These are phyloP conservation scores for Paxillus rubicundulus DNA, from an alignment of 768 basidiomycete species.

Conservation along the genomic window DNA sequence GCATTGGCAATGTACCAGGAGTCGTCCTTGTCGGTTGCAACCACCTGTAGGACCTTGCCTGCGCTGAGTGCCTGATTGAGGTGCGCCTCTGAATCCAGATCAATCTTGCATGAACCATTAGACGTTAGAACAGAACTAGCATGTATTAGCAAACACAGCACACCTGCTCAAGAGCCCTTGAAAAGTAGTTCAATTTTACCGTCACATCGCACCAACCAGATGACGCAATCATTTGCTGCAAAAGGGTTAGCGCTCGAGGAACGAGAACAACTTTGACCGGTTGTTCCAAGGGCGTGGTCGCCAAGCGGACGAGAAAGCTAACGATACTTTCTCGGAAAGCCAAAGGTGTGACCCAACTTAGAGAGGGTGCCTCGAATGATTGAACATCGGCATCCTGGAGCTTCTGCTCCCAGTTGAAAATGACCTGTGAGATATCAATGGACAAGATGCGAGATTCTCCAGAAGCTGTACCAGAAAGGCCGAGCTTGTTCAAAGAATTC, in stretches of 20 bases:
- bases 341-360: conserved; percentile 70
- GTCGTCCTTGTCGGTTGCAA: conserved; percentile 79
- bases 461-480: conserved; percentile 69
- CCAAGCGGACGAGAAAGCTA: conserved; percentile 91
- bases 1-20: conserved; percentile 79
- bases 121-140: conserved; percentile 6
- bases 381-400: conserved; percentile 31
- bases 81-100: conserved; percentile 64
- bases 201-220: conserved; percentile 90
- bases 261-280: conserved; percentile 43
- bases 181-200: conserved; percentile 88
- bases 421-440: conserved; percentile 87
- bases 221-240: conserved; percentile 78
- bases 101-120: conserved; percentile 47
- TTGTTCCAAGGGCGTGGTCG: conserved; percentile 60
- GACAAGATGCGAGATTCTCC: conserved; percentile 82
- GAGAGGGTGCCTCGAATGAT: conserved; percentile 23
- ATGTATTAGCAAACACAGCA: conserved; percentile 16
- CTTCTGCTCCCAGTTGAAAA: conserved; percentile 91
- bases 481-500: conserved; percentile 83
- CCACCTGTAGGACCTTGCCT: conserved; percentile 85
- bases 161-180: conserved; percentile 79
- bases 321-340: conserved; percentile 87
- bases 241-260: conserved; percentile 59
- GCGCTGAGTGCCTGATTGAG: conserved; percentile 72